Evolutionary conservation across 176 grass and related monocot genomes (phyloP), one percentile per base, ranked within the genome.

Genomic region (Aegilops longissima): DNA sequence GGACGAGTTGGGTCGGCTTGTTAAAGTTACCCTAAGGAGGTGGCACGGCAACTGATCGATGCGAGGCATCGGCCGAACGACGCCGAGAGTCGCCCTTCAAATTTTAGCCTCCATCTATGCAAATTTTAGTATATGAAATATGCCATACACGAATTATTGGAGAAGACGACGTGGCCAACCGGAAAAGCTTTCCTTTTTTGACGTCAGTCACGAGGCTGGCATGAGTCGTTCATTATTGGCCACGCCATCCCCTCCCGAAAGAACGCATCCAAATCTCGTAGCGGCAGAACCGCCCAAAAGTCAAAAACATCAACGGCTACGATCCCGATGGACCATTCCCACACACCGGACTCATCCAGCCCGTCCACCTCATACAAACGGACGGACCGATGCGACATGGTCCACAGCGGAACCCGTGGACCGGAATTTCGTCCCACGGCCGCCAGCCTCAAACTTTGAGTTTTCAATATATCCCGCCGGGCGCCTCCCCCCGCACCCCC

Each of bases 401-500:
- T 76, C 71, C 82, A 76, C 25, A 6, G 0, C 3, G 10, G 4
- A 44, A 3, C n/a, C 18, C 6, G 12, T 36, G 72, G 29, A 77
- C 83, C 83, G 8, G 8, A 61, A 16, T 65, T 51, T 62, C 61
- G 73, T 12, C 40, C 72, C 27, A 67, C 83, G 52, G 16, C 58
- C 38, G 59, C 12, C 59, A 20, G 49, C 9, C 44, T 24, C 54
- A 30, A 29, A 7, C 3, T 79, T 78, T 31, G 80, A 90, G 75
- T 72, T 86, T 84, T 76, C 74, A 25, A 72, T 24, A 47, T 76
- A 59, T 75, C 67, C 89, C 85, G 89, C 89, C 44, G 45, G 3
- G 25, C 33, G 61, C 8, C 72, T 67, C 8, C 63, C 61, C 75
- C 36, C 3, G 3, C 52, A 17, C 9, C 65, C 70, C 30, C 18